A percentile compares a stretch with the other conserved stretches of the same genome.
These are phyloP conservation scores for Pholiota microspora DNA, from an alignment of 768 basidiomycete species.

Conservation along the genomic window DNA sequence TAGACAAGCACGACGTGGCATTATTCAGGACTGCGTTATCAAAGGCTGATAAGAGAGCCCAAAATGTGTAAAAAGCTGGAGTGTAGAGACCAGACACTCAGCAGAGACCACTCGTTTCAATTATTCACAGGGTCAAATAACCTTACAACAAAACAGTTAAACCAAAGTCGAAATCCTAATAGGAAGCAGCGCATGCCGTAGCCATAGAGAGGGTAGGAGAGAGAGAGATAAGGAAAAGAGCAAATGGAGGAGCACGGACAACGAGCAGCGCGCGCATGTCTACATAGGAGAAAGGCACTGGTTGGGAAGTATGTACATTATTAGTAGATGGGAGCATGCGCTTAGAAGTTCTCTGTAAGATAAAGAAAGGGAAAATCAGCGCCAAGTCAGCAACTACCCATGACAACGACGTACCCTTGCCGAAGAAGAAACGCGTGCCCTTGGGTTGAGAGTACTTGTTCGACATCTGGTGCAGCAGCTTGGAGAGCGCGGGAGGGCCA, in stretches of 20 bases:
- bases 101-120: neutral
- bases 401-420: constrained; percentile 62
- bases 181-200: neutral
- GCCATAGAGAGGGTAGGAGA: neutral
- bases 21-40: too few species aligned
- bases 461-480: constrained; percentile 68
- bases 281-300: neutral
- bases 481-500: constrained; percentile 73
- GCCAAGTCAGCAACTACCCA: neutral
- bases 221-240: neutral
- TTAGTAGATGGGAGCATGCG: neutral
- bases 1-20: too few species aligned
- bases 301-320: neutral
- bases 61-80: neutral
- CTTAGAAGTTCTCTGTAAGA: constrained; percentile 14
- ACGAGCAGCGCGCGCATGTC: neutral
- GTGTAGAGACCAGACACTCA: neutral
- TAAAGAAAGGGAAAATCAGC: too few species aligned
- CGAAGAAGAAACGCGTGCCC: constrained; percentile 86
- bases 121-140: neutral
- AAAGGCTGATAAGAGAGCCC: neutral
- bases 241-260: neutral
- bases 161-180: constrained; percentile 9
- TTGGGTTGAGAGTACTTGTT: constrained; percentile 84
- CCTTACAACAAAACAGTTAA: constrained; percentile 6